A percentile compares a stretch with the other conserved stretches of the same genome.
Evolutionary conservation across 495 filamentous ascomycete genomes (phyloP).

Genomic region (Aspergillus hancockii): DNA sequence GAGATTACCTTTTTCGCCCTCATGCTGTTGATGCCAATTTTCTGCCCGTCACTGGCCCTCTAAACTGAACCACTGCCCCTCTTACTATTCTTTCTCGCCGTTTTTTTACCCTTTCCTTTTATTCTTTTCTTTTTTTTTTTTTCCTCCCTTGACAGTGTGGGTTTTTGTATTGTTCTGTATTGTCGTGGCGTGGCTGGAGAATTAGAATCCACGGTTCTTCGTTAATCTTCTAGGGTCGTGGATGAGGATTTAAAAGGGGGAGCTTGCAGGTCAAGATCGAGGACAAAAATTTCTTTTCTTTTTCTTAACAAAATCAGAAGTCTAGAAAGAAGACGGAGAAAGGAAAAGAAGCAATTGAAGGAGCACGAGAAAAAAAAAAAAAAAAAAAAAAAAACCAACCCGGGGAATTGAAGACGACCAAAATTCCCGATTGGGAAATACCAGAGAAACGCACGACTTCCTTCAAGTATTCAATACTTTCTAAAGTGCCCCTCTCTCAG

Average conservation of each 20-base stretch:
- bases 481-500: background rate
- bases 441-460: conserved; percentile 10
- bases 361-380: conserved; percentile 9
- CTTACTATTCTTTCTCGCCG: conserved; percentile 11
- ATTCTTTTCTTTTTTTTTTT: conserved; percentile 12
- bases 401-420: conserved; percentile 6
- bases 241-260: background rate
- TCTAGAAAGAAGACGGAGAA: conserved; percentile 6
- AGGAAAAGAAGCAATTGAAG: background rate
- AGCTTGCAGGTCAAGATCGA: background rate
- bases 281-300: background rate
- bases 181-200: background rate
- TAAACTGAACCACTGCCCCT: conserved; percentile 11
- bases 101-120: background rate
- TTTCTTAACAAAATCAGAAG: background rate
- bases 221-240: background rate
- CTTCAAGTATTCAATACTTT: background rate
- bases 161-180: background rate
- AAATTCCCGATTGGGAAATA: conserved; percentile 14
- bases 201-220: background rate
- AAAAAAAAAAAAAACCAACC: conserved; percentile 2
- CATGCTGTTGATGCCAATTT: conserved; percentile 21
- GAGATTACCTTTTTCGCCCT: conserved; percentile 24
- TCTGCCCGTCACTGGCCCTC: conserved; percentile 16
- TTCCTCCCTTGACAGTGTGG: conserved; percentile 1